phyloP scores from a whole-genome alignment of 2,329 filamentous ascomycete species.

The Hypoxylon sp. region DNA sequence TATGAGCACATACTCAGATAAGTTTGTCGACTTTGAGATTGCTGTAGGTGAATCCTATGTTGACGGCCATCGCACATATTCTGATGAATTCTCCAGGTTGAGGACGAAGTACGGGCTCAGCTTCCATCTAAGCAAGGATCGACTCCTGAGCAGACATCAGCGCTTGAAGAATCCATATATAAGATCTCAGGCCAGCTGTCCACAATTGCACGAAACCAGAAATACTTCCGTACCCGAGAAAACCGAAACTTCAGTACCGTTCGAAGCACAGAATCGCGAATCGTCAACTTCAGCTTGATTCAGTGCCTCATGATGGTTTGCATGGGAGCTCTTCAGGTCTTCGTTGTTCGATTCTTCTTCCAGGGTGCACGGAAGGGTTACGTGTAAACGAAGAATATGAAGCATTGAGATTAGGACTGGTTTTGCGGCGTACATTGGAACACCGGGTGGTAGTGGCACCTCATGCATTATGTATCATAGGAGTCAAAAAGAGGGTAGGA shows the following conservation, averaged over 20 bases:
- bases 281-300: slow-evolving; percentile 97
- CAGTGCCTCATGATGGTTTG: slow-evolving; percentile 92
- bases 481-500: slow-evolving; percentile 44
- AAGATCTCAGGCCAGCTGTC: slow-evolving; percentile 94
- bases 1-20: slow-evolving; percentile 98
- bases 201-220: slow-evolving; percentile 96
- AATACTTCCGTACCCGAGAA: slow-evolving; percentile 99
- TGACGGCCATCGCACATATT: slow-evolving; percentile 30
- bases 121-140: slow-evolving; percentile 57
- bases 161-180: slow-evolving; percentile 93
- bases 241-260: slow-evolving; percentile 99
- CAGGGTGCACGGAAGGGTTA: slow-evolving; percentile 82
- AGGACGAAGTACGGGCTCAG: slow-evolving; percentile 52
- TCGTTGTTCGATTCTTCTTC: slow-evolving; percentile 99
- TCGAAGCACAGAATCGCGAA: slow-evolving; percentile 92
- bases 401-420: slow-evolving; percentile 36
- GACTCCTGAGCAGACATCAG: slow-evolving; percentile 87
- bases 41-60: slow-evolving; percentile 70
- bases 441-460: slow-evolving; percentile 39
- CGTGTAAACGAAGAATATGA: slow-evolving; percentile 64
- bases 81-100: slow-evolving; percentile 46
- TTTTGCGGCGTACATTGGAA: slow-evolving; percentile 49
- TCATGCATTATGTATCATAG: slow-evolving; percentile 49
- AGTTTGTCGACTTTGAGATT: slow-evolving; percentile 98
- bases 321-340: slow-evolving; percentile 97